phyloP scores from a whole-genome alignment of 306 rosid genomes.

The Trichosanthes truncata region DNA sequence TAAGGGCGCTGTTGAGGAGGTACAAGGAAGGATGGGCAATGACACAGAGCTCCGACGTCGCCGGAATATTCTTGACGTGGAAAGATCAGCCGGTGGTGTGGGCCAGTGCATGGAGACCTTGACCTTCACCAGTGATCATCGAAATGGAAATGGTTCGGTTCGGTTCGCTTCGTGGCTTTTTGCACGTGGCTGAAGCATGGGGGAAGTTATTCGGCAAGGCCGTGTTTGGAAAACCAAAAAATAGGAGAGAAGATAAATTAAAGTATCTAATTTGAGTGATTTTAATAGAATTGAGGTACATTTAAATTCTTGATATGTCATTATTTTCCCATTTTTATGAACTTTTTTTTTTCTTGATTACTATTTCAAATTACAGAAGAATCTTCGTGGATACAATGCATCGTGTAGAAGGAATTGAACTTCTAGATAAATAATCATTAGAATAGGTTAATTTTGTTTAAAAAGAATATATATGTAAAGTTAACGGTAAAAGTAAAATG shows the following conservation, averaged over 20 bases:
- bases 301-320: not conserved
- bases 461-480: not conserved
- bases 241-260: not conserved
- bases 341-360: not conserved
- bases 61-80: constrained; percentile 90
- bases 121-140: constrained; percentile 27
- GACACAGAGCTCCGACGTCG: constrained; percentile 33
- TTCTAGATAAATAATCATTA: not conserved
- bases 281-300: constrained; percentile 8
- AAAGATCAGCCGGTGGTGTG: constrained; percentile 94
- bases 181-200: not conserved
- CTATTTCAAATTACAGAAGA: not conserved
- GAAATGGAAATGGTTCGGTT: not conserved
- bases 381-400: not conserved
- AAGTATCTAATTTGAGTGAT: constrained; percentile 1
- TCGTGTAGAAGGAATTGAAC: not conserved
- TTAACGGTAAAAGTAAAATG: not conserved
- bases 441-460: not conserved
- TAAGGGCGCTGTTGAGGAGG: constrained; percentile 74
- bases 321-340: constrained; percentile 1
- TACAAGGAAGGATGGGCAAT: constrained; percentile 92
- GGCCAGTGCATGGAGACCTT: constrained; percentile 99
- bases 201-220: not conserved
- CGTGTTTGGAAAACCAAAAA: not conserved
- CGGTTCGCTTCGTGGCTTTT: not conserved